phyloP scores from a whole-genome alignment of 208 protist genomes.

The Wallacemonas sp. region DNA sequence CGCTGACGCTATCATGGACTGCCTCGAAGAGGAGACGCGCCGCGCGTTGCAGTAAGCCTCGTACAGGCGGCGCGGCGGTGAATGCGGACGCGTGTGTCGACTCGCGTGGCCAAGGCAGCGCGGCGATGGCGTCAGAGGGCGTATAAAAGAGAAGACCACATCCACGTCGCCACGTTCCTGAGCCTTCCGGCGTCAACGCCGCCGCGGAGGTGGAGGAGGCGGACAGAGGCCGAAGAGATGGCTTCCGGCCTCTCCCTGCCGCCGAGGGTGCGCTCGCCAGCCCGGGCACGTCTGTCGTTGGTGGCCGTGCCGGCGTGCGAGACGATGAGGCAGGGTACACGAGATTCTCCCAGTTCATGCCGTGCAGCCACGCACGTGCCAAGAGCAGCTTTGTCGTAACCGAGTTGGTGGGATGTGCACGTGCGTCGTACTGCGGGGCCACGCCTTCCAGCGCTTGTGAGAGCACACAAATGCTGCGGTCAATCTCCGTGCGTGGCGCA shows the following conservation, averaged over 20 bases:
- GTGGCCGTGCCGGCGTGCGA: conserved; percentile 2
- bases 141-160: neutral
- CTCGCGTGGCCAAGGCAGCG: neutral
- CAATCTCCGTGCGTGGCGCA: neutral
- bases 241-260: neutral
- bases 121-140: conserved; percentile 22
- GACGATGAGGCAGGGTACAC: neutral
- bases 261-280: neutral
- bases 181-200: neutral
- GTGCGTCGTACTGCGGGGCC: conserved; percentile 50
- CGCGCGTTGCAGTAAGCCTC: conserved; percentile 12
- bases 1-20: conserved; percentile 33
- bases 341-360: conserved; percentile 9
- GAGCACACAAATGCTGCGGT: conserved; percentile 18
- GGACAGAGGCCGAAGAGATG: neutral
- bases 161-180: neutral
- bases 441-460: conserved; percentile 38
- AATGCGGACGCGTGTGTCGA: neutral
- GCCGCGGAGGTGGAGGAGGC: neutral
- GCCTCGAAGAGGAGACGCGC: conserved; percentile 38
- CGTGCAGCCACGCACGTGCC: conserved; percentile 34
- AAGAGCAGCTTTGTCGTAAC: conserved; percentile 57
- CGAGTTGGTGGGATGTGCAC: conserved; percentile 49
- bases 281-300: neutral
- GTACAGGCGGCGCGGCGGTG: neutral